These are phyloP conservation scores for Zostera marina DNA, from an alignment of 116 monocot genomes.

Conservation along the genomic window DNA sequence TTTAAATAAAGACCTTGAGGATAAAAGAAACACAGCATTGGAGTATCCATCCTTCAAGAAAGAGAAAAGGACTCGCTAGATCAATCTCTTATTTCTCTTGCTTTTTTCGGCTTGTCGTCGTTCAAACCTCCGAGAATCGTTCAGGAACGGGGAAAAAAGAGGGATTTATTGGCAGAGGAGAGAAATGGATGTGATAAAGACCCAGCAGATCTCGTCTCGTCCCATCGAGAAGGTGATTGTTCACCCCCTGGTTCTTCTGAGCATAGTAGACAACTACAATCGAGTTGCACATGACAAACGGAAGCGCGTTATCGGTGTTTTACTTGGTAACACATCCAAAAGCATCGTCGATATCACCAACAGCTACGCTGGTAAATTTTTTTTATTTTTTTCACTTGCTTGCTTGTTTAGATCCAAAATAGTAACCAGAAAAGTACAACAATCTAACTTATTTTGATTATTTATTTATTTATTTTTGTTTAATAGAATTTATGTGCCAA, in stretches of 20 bases:
- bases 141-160: neutral
- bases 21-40: too few species aligned
- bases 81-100: neutral
- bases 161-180: too few species aligned
- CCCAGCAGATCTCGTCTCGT: slow-evolving; percentile 67
- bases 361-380: slow-evolving; percentile 83
- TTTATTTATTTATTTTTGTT: neutral
- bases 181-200: slow-evolving; percentile 74
- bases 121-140: neutral
- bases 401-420: neutral
- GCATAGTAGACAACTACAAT: slow-evolving; percentile 99
- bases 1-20: too few species aligned
- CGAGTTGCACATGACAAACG: slow-evolving; percentile 79
- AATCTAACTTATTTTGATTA: neutral
- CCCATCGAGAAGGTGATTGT: slow-evolving; percentile 82
- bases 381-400: neutral
- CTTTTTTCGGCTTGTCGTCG: neutral
- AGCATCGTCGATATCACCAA: slow-evolving; percentile 94
- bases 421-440: neutral
- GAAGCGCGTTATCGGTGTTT: slow-evolving; percentile 91
- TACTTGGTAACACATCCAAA: slow-evolving; percentile 63
- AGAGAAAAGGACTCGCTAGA: neutral
- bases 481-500: too few species aligned
- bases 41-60: too few species aligned
- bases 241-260: slow-evolving; percentile 85